A percentile compares a stretch with the other conserved stretches of the same genome.
phyloP scores from a whole-genome alignment of 1,284 basidiomycete genomes.

The Apiotrichum gamsii region DNA sequence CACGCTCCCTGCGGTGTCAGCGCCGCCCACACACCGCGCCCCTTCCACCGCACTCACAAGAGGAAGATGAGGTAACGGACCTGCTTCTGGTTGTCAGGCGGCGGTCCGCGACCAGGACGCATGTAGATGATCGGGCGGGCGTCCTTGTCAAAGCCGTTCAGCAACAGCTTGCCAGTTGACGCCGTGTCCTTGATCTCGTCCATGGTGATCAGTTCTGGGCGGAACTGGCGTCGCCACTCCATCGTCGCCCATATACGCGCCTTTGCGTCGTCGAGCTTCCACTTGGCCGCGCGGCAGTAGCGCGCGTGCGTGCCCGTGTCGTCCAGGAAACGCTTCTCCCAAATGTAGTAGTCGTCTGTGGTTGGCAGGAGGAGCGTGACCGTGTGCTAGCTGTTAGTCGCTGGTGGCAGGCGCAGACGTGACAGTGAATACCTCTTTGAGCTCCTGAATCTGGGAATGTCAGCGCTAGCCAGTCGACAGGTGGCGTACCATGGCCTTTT shows the following conservation, averaged over 20 bases:
- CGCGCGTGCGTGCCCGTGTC: slow-evolving; percentile 67
- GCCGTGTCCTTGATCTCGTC: slow-evolving; percentile 67
- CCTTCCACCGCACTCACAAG: slow-evolving; percentile 53
- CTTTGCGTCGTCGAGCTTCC: slow-evolving; percentile 69
- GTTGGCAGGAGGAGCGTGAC: slow-evolving; percentile 57
- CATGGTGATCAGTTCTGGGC: slow-evolving; percentile 72
- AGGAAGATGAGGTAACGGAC: slow-evolving; percentile 75
- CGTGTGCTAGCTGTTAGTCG: too few relatives aligned
- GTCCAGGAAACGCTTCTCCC: slow-evolving; percentile 69
- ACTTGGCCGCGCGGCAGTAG: slow-evolving; percentile 77
- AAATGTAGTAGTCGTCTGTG: slow-evolving; percentile 62
- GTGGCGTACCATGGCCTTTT: too few relatives aligned
- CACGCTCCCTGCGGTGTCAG: slow-evolving; percentile 60
- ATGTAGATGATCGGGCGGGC: slow-evolving; percentile 76
- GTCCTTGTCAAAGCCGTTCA: slow-evolving; percentile 75
- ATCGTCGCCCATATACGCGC: slow-evolving; percentile 68
- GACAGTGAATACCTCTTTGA: slow-evolving; percentile 54
- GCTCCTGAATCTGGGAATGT: slow-evolving; percentile 52
- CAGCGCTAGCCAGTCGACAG: slow-evolving; percentile 11
- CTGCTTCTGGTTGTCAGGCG: slow-evolving; percentile 65
- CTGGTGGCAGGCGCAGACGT: not conserved
- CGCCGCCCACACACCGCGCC: too few relatives aligned
- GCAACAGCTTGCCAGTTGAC: slow-evolving; percentile 80
- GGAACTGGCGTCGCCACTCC: slow-evolving; percentile 72
- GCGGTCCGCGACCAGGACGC: slow-evolving; percentile 76